Conservation (phyloP, 371 early-diverging fungal genomes). For the Batkoa obscura region DNA sequence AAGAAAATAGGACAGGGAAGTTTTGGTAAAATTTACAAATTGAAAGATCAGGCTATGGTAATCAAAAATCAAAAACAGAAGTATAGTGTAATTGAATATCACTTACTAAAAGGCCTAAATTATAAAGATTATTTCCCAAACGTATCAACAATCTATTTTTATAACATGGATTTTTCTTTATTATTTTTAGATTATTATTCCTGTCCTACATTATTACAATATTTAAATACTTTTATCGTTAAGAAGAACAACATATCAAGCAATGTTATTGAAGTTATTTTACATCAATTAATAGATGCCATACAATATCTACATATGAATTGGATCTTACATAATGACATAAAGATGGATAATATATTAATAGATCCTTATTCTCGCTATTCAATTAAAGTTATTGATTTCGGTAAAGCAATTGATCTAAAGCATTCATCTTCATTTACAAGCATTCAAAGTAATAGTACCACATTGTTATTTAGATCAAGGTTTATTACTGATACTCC, state of each 20-base stretch:
- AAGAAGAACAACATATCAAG: not conserved
- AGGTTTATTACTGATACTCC: too few species aligned
- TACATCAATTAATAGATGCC: not conserved
- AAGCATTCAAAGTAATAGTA: too few species aligned
- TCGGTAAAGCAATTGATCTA: not conserved
- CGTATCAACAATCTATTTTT: not conserved
- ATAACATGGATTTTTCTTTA: too few species aligned
- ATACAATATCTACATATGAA: not conserved
- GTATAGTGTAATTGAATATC: not conserved
- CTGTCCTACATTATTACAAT: not conserved
- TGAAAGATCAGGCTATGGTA: not conserved
- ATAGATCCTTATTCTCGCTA: too few species aligned
- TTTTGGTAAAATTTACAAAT: not conserved
- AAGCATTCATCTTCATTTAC: too few species aligned
- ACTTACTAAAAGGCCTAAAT: not conserved
- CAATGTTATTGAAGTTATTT: not conserved
- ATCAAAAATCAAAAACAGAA: slow-evolving; percentile 8
- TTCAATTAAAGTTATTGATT: not conserved
- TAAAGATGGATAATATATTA: not conserved
- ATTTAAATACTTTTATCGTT: not conserved
- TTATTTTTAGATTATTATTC: not conserved
- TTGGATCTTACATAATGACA: not conserved
- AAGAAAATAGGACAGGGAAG: slow-evolving; percentile 1
- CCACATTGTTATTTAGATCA: too few species aligned
- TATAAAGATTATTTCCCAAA: not conserved